These are phyloP conservation scores for Gypsophila paniculata DNA, from an alignment of 179 eudicot species.

Conservation along the genomic window DNA sequence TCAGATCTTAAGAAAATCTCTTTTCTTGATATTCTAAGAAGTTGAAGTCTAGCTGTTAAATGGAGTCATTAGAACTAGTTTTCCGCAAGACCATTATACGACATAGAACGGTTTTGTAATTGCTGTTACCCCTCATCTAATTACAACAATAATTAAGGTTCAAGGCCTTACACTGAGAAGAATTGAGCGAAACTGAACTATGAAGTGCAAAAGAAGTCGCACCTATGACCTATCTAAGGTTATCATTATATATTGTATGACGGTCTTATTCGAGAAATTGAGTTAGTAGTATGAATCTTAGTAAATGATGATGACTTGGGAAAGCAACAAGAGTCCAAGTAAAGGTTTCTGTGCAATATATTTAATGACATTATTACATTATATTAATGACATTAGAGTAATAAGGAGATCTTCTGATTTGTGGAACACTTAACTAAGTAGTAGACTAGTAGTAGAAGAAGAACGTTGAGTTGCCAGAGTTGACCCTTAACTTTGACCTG, in stretches of 20 bases:
- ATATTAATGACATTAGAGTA: conserved; percentile 1
- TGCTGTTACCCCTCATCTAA: too few species aligned
- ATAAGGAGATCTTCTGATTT: conserved; percentile 17
- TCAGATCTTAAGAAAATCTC: not conserved
- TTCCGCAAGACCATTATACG: too few species aligned
- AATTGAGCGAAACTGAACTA: too few species aligned
- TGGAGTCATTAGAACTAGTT: not conserved
- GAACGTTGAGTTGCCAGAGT: conserved; percentile 13
- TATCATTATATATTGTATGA: too few species aligned
- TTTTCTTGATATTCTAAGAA: not conserved
- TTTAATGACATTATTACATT: not conserved
- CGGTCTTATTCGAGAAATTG: too few species aligned
- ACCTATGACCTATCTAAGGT: too few species aligned
- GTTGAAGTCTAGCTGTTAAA: not conserved
- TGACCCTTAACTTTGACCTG: conserved; percentile 29
- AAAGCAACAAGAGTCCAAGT: conserved; percentile 28
- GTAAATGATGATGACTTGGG: conserved; percentile 13
- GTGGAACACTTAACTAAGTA: conserved; percentile 1
- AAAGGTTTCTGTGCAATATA: conserved; percentile 18
- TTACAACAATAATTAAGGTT: too few species aligned
- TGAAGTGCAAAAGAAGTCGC: too few species aligned
- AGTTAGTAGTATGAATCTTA: not conserved
- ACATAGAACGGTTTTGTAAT: too few species aligned
- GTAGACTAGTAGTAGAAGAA: too few species aligned
- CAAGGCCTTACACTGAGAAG: too few species aligned